Conservation (phyloP, 257 asterid species). For the Cynanchum wilfordii region DNA sequence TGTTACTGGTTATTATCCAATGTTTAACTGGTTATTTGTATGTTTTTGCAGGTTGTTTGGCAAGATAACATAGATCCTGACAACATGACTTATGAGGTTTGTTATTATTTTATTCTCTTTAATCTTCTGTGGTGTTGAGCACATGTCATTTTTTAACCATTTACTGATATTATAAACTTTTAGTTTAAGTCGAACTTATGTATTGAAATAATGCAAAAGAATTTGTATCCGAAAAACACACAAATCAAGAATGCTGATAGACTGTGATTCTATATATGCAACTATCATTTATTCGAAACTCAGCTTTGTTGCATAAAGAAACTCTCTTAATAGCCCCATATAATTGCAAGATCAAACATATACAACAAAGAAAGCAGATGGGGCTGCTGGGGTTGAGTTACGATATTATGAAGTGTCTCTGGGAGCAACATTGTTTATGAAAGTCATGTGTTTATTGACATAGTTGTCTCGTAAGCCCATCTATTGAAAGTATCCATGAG, state of each 20-base stretch:
- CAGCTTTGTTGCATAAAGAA: background rate
- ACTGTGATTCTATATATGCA: background rate
- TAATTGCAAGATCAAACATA: background rate
- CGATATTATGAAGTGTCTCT: background rate
- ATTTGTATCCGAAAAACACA: background rate
- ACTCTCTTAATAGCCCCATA: background rate
- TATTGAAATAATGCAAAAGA: background rate
- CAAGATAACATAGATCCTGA: constrained; percentile 80
- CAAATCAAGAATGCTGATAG: background rate
- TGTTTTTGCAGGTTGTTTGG: constrained; percentile 50
- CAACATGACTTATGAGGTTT: constrained; percentile 84
- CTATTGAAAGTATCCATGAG: background rate
- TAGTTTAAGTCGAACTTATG: background rate
- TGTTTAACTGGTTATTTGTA: background rate
- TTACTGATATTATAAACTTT: background rate
- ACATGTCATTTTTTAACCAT: background rate
- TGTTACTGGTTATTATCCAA: background rate
- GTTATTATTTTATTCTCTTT: background rate
- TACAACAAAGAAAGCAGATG: background rate
- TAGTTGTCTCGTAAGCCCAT: background rate
- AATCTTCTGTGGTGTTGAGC: background rate
- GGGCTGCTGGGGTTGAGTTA: background rate
- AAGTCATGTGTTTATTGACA: background rate
- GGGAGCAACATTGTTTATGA: background rate
- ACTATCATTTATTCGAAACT: background rate